Evolutionary conservation across 805 yeast genomes (phyloP).

Genomic region (Scheffersomyces stipitis): DNA sequence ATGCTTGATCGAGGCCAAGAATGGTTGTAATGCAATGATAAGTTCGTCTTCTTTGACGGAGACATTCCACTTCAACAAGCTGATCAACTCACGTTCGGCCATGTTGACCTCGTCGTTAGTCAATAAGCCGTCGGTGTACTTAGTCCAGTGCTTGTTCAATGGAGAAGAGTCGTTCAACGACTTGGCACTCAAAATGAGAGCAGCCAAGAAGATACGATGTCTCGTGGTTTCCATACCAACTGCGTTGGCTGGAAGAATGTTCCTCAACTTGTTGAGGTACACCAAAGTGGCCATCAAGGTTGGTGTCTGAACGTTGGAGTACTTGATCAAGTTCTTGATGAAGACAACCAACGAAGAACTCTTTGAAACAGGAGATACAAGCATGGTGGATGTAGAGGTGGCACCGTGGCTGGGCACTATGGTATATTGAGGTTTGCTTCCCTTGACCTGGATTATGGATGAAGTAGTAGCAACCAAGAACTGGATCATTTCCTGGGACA

Average conservation of each 20-base stretch:
- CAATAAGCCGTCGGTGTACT: conserved; percentile 84
- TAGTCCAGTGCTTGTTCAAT: conserved; percentile 93
- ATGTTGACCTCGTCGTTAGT: conserved; percentile 78
- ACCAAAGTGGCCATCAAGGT: conserved; percentile 92
- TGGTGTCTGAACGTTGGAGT: conserved; percentile 92
- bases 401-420: conserved; percentile 33
- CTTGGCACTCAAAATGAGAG: conserved; percentile 89
- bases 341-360: conserved; percentile 49
- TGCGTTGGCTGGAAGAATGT: conserved; percentile 80
- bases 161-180: conserved; percentile 92
- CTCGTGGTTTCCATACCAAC: conserved; percentile 91
- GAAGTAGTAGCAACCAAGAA: conserved; percentile 58
- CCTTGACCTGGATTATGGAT: conserved; percentile 52
- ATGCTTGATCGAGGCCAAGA: conserved; percentile 70
- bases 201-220: conserved; percentile 88
- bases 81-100: conserved; percentile 85
- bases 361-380: conserved; percentile 25
- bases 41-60: conserved; percentile 71
- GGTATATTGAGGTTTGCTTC: conserved; percentile 19
- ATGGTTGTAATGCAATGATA: conserved; percentile 66
- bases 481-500: conserved; percentile 55
- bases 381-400: conserved; percentile 6
- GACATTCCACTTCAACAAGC: conserved; percentile 83
- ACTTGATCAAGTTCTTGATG: conserved; percentile 68
- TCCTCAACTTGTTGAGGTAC: conserved; percentile 74